These are phyloP conservation scores for Pseudopithomyces maydicus DNA, from an alignment of 2,329 filamentous ascomycete species.

Conservation along the genomic window DNA sequence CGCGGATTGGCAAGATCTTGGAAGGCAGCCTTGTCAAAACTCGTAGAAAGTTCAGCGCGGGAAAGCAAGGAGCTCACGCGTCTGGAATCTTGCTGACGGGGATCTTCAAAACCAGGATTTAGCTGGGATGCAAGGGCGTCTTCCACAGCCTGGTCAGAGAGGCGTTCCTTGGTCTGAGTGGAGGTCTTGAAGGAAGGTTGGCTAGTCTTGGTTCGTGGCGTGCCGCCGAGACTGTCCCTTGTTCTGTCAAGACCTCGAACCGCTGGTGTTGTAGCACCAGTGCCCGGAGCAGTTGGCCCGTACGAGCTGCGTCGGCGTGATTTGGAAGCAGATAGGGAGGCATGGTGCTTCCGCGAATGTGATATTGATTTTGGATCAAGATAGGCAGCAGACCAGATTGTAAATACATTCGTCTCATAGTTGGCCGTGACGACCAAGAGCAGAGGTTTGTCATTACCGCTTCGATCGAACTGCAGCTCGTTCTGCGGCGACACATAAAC, in stretches of 20 bases:
- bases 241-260: constrained; percentile 64
- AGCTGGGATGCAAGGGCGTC: constrained; percentile 55
- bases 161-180: constrained; percentile 34
- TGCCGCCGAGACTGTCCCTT: constrained; percentile 76
- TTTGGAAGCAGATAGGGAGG: constrained; percentile 47
- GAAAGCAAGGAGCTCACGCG: constrained; percentile 91
- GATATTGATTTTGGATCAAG: constrained; percentile 66
- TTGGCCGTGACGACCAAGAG: constrained; percentile 83
- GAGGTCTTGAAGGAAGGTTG: constrained; percentile 47
- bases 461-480: constrained; percentile 57
- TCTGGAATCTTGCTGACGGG: constrained; percentile 66
- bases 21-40: constrained; percentile 80
- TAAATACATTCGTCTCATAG: constrained; percentile 74
- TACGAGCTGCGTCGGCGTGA: constrained; percentile 68
- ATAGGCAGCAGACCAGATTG: constrained; percentile 83
- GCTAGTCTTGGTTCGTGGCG: constrained; percentile 50
- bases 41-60: constrained; percentile 82
- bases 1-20: constrained; percentile 66
- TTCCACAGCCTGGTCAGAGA: constrained; percentile 49
- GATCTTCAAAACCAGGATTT: constrained; percentile 54
- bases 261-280: constrained; percentile 77
- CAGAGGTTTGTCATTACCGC: constrained; percentile 54
- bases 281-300: constrained; percentile 61
- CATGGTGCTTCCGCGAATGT: constrained; percentile 47
- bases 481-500: constrained; percentile 76